Evolutionary conservation across 148 eudicot species (phyloP), one percentile per base, ranked within the genome.

Genomic region (Persicaria maculosa): DNA sequence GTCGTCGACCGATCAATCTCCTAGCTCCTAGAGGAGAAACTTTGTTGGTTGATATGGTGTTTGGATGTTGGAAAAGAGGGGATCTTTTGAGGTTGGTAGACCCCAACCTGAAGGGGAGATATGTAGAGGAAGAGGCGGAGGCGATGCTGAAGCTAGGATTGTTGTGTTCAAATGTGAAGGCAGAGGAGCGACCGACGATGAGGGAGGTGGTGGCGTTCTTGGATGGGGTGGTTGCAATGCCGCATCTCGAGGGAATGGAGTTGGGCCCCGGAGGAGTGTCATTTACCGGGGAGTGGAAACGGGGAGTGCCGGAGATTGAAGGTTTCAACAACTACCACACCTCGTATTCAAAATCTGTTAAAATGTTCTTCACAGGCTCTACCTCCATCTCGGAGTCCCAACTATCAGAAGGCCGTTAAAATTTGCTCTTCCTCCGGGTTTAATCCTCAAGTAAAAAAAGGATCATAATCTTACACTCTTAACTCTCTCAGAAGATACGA

Each of bases 111-210:
- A 64, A n/a, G 45, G 72, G 80, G 17, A 15, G 5, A 15, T 73
- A 44, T 31, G 44, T n/a, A 1, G 46, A 7, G 36, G 54, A 67
- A 8, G 71, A 65, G 45, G 58, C 65, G 65, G 76, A 73, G 54
- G 25, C 82, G 52, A 80, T 53, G 3, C 50, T 86, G 81, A 86
- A 79, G 65, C 45, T 83, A 16, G 89, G 85, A 5, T 69, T 86
- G 81, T 11, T 86, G 4, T 86, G 89, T 54, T 72, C 76, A 1
- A 72, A 77, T 47, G 61, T 72, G 0, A 77, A 77, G 50, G 79
- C 88, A 4, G 46, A 15, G 22, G 73, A n/a, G 2, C 71, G 86
- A 31, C 40, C 40, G 40, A 31, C 40, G 3, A 31, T 2, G 40
- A 31, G 40, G 40, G 40, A 31, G 40, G 40, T 31, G 40, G 40